phyloP scores from a whole-genome alignment of 169 alveolate genomes.

The Eimeria zaria region DNA sequence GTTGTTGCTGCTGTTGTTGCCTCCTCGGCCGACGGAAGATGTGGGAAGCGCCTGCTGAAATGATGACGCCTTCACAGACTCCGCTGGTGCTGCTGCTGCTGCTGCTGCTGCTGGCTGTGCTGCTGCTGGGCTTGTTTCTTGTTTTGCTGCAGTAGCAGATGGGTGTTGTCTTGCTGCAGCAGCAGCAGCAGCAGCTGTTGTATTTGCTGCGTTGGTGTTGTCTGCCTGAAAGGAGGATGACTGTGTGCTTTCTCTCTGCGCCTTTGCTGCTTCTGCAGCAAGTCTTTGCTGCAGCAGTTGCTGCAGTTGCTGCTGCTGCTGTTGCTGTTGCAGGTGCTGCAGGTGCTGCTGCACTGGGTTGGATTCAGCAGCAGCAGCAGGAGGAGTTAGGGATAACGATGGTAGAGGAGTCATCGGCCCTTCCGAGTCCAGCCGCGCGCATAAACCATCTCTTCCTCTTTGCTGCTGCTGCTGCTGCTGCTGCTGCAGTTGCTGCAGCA shows the following conservation, averaged over 20 bases:
- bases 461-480: not conserved
- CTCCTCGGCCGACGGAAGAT: too few species aligned
- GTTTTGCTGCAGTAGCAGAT: too few species aligned
- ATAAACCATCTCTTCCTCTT: not conserved
- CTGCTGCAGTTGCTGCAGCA: not conserved
- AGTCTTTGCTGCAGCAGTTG: not conserved
- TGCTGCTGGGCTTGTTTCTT: too few species aligned
- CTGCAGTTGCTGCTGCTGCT: slow-evolving; percentile 5
- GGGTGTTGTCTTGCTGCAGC: not conserved
- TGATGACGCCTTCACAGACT: too few species aligned
- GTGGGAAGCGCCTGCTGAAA: too few species aligned
- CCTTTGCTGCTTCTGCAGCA: not conserved
- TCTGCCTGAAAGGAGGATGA: too few species aligned
- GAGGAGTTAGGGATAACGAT: not conserved
- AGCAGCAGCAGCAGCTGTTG: not conserved
- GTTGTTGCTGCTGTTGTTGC: too few species aligned
- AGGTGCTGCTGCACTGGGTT: slow-evolving; percentile 21
- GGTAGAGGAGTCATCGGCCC: slow-evolving; percentile 7
- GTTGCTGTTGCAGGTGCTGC: slow-evolving; percentile 20
- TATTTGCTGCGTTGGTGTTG: not conserved
- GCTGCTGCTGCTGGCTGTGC: too few species aligned
- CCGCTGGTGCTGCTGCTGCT: too few species aligned
- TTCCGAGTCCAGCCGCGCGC: not conserved
- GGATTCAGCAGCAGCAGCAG: too few species aligned
- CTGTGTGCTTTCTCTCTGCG: not conserved